Percentiles rank a stretch among this genome's conserved stretches.
These are phyloP conservation scores for Ogataea chonburiensis DNA, from an alignment of 805 yeast species.

Conservation along the genomic window DNA sequence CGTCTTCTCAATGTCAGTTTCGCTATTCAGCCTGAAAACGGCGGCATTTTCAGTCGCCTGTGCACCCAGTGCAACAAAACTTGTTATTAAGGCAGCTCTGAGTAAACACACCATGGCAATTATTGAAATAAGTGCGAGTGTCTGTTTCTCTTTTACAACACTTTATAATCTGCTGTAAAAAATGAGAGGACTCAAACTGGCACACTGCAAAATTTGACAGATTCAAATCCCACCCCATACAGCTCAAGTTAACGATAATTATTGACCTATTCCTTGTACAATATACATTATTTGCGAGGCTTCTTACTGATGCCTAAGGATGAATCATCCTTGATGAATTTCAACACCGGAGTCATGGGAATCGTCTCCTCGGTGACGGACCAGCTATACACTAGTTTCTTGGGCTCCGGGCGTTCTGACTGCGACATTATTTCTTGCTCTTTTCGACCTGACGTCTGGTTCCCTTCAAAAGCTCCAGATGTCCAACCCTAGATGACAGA, in stretches of 20 bases:
- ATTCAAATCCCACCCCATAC: neutral
- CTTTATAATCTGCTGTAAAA: slow-evolving; percentile 14
- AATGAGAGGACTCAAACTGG: slow-evolving; percentile 1
- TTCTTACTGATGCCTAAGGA: slow-evolving; percentile 3
- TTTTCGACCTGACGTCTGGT: slow-evolving; percentile 81
- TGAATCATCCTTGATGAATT: slow-evolving; percentile 16
- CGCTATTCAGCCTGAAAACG: slow-evolving; percentile 23
- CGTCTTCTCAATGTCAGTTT: neutral
- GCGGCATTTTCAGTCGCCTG: slow-evolving; percentile 28
- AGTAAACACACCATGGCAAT: slow-evolving; percentile 5
- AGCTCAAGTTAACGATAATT: too few species aligned
- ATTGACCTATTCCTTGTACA: neutral
- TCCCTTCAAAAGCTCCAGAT: slow-evolving; percentile 86
- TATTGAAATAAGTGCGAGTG: slow-evolving; percentile 2
- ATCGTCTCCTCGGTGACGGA: slow-evolving; percentile 23
- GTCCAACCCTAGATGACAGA: slow-evolving; percentile 89
- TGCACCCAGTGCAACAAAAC: slow-evolving; percentile 7
- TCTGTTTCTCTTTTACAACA: slow-evolving; percentile 4
- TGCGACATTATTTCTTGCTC: slow-evolving; percentile 40
- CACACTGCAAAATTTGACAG: slow-evolving; percentile 3
- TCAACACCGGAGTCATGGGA: slow-evolving; percentile 20
- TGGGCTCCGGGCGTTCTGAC: neutral
- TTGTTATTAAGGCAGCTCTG: slow-evolving; percentile 1
- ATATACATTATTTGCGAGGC: slow-evolving; percentile 19
- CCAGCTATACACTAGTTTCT: slow-evolving; percentile 19